Base-by-base conservation (phyloP, 164 flowering plant species). In the Dillenia turbinata region DNA sequence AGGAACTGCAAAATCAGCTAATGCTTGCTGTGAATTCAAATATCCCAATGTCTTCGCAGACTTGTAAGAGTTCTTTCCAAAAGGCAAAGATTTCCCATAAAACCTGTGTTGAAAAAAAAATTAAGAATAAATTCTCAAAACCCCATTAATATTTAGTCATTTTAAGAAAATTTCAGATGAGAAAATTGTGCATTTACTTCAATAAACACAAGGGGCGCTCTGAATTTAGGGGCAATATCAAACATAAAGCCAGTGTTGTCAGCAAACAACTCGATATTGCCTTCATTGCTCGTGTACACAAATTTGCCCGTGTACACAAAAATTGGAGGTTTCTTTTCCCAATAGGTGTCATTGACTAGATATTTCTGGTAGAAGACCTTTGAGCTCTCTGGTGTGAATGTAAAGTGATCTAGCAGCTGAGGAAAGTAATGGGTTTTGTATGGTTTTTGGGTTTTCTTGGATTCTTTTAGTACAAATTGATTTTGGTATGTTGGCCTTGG, bases 11-110 rank as follows among this genome's bases (percentile, higher is more conserved):
- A 43, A 81, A 70, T 84, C 88, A 64, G 88, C 88, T 50, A 84
- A 57, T 49, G 85, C 88, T 72, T 84, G 88, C 53, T 79, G 84
- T 33, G 85, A 79, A 63, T 64, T 79, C 65, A 83, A 63, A 64
- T 78, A 83, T 68, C 85, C 85, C 75, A 81, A 56, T 61, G 78
- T 79, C 70, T 69, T 54, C 22, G 85, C 79, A 45, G 82, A 76
- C 54, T 71, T 71, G 71, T 71, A 68, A 1, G 82, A 74, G 13
- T 70, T 74, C 61, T 78, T 73, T 47, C 84, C 85, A 70, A 84
- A 84, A 60, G 85, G 85, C 77, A 69, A 47, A n/a, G 88, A 83
- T 49, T 79, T 81, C 49, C 88, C 88, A 76, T 83, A 83, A 65
- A 66, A 83, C 26, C 88, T 72, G 65, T 83, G 88, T 85, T 83